Evolutionary conservation across 805 yeast species (phyloP), one percentile per base, ranked within the genome.

Genomic region (Candida michaelii): DNA sequence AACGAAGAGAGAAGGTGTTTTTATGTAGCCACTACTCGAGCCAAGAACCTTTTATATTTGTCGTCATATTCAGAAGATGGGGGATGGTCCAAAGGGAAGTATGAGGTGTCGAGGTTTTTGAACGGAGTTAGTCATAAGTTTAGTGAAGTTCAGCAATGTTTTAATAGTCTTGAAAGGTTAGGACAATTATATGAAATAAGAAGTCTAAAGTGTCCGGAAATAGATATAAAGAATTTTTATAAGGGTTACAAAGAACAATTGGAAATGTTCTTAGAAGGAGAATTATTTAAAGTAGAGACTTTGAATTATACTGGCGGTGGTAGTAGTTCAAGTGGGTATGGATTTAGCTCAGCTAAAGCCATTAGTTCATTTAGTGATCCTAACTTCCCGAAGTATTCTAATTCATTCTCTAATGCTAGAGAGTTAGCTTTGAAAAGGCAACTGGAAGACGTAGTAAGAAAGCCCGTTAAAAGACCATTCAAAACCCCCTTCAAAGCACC

Each of bases 1-100:
- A 76, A 84, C 49, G 98, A 91, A 62, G 97, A 89, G 54, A 64
- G 95, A 42, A 61, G 98, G 38, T 78, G 91, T 51, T 74, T 89
- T 45, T 93, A 88, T 59, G 99, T 93, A 10, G 96, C 96, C 0
- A 69, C 83, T 34, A 91, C 97, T 0, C 72, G 99, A 49, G 95
- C 97, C 0, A 83, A 85, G 58, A 61, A 61, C 3, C 53, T 81
- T 17, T 57, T 83, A 9, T 78, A 75, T 50, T 50, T 83, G 3
- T 65, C 74, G 4, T 61, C 70, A 1, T 53, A 51, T 33, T 48
- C 43, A 34, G 44, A 43, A 16, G 31, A 21, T 34, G 24, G 29
- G 23, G 25, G 52, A 44, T 14, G 53, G 47, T 27, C 51, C 57
- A 55, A 63, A 55, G 13, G 45, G 39, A 24, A 55, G 56, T 11